phyloP scores from a whole-genome alignment of 2,329 filamentous ascomycete species.

The Alternaria novae-zelandiae region DNA sequence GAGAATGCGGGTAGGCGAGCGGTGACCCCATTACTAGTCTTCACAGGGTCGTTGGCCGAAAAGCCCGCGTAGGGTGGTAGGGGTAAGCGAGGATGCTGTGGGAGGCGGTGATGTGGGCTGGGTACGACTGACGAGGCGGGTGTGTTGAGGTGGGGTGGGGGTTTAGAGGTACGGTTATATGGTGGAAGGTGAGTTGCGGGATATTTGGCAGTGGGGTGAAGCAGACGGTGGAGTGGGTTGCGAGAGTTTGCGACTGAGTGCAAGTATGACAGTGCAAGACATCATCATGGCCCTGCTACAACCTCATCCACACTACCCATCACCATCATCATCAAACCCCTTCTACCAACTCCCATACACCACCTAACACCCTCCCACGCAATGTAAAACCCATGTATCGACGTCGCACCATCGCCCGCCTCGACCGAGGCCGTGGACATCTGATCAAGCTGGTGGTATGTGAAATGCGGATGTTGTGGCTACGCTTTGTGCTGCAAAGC shows the following conservation, averaged over 20 bases:
- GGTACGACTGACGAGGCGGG: neutral
- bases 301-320: neutral
- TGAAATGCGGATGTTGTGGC: neutral
- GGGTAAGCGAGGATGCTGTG: neutral
- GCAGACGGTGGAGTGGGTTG: neutral
- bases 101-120: neutral
- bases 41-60: neutral
- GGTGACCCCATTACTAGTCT: neutral
- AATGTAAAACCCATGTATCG: neutral
- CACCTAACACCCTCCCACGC: neutral
- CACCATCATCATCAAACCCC: neutral
- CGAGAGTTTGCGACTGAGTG: neutral
- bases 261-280: neutral
- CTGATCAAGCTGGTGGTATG: neutral
- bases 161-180: neutral
- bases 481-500: neutral
- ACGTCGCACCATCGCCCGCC: neutral
- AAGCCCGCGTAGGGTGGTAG: neutral
- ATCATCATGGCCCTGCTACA: neutral
- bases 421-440: neutral
- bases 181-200: too few species aligned
- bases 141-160: neutral
- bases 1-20: conserved; percentile 12
- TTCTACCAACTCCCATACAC: neutral
- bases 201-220: neutral